Evolutionary conservation across 306 rosid species (phyloP), one percentile per base, ranked within the genome.

Genomic region (Dalbergia oliveri): DNA sequence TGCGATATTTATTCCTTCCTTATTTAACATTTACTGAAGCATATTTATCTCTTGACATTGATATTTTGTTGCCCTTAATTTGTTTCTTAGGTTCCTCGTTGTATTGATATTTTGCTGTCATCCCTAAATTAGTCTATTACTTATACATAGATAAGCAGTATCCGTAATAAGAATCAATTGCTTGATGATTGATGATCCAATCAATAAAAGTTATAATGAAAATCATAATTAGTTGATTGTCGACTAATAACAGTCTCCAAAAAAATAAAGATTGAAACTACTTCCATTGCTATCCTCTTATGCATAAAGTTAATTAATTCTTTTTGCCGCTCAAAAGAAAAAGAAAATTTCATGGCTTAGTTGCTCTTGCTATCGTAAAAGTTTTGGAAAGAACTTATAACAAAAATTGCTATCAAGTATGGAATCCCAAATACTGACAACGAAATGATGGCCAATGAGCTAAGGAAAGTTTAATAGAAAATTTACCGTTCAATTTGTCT

Each of bases 341-440:
- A 79, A 81, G 81, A 90, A 76, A 88, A 71, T 96, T 92, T 80
- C 92, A 94, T 78, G 98, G 98, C 83, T 88, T 91, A 69, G 95
- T 97, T 59, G 84, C 23, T 21, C 1, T 83, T 34, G 90, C 98
- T 54, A 90, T 94, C 76, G 72, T 94, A 75, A 21, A 90, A 91
- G 84, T 66, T 93, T 84, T 94, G 98, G n/a, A n/a, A n/a, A n/a
- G n/a, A n/a, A n/a, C n/a, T n/a, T n/a, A n/a, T n/a, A n/a, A n/a
- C n/a, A n/a, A n/a, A n/a, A n/a, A n/a, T n/a, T n/a, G n/a, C n/a
- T n/a, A n/a, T n/a, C n/a, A n/a, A n/a, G n/a, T n/a, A n/a, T n/a
- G n/a, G n/a, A n/a, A n/a, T n/a, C n/a, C n/a, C n/a, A n/a, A n/a
- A n/a, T n/a, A n/a, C n/a, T n/a, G n/a, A n/a, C n/a, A n/a, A n/a